Base-by-base conservation (phyloP, 176 grass and related monocot species). In the Eleusine coracana region DNA sequence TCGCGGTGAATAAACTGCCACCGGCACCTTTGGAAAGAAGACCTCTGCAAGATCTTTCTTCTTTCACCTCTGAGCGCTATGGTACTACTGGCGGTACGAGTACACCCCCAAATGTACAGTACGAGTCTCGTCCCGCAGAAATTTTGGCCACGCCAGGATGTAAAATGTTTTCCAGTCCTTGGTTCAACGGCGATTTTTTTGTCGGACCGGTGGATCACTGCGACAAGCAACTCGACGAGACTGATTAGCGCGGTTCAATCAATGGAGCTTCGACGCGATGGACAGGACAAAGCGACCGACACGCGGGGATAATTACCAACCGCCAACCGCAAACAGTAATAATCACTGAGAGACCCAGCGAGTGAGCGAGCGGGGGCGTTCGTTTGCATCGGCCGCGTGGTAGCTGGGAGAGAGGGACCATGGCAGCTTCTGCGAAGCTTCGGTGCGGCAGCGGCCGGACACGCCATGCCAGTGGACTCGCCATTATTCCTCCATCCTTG, bases 341-440 rank as follows among this genome's bases (percentile, higher is more conserved):
- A 46, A 41, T 45, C 23, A 71, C n/a, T 0, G n/a, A n/a, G 12
- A 28, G n/a, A 10, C 12, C 59, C 58, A 23, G 5, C 52, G n/a
- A 52, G 48, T 16, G n/a, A n/a, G n/a, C n/a, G n/a, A n/a, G n/a
- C n/a, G n/a, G n/a, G 28, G 17, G 71, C 23, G 59, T 37, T 49
- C 71, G 28, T 34, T 13, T 59, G 50, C 73, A 20, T 18, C 29
- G 7, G 20, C 52, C 31, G 17, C 31, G 17, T 2, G 34, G 54
- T 23, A 5, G 76, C 45, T 68, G 45, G 28, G 28, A 9, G 16
- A 68, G 77, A 70, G 65, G 78, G 78, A 80, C 31, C 42, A 40
- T 40, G 63, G 52, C 76, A 11, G n/a, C 36, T 89, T 89, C 88
- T 48, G 0, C 21, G 88, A 89, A 89, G 83, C 78, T 89, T 89